Evolutionary conservation across 2,329 filamentous ascomycete species (phyloP).

Genomic region (Cladosporium halotolerans): DNA sequence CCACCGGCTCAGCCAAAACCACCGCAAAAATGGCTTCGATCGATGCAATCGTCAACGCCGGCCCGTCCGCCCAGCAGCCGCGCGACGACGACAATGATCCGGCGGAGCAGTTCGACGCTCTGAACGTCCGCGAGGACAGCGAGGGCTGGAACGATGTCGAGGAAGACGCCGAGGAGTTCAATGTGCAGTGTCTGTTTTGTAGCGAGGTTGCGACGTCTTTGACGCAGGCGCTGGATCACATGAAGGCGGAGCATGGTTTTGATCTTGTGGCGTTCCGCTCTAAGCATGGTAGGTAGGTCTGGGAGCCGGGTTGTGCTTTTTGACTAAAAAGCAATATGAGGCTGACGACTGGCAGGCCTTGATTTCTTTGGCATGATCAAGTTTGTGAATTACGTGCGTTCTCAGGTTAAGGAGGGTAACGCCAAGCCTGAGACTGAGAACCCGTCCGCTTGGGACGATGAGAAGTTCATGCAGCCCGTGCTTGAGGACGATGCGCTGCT

Average conservation of each 20-base stretch:
- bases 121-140: constrained; percentile 29
- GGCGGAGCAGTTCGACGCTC: constrained; percentile 15
- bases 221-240: constrained; percentile 34
- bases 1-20: background rate
- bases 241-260: constrained; percentile 32
- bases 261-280: constrained; percentile 33
- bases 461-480: constrained; percentile 75
- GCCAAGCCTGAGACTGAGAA: constrained; percentile 52
- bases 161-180: constrained; percentile 33
- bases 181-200: constrained; percentile 37
- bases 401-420: constrained; percentile 34
- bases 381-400: constrained; percentile 45
- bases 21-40: constrained; percentile 8
- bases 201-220: constrained; percentile 29
- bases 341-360: constrained; percentile 27
- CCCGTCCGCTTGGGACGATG: constrained; percentile 61
- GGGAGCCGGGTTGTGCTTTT: background rate
- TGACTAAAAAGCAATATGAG: too few species aligned
- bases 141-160: constrained; percentile 43
- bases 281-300: constrained; percentile 30
- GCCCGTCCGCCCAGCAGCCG: background rate
- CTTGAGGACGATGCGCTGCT: constrained; percentile 85
- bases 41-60: constrained; percentile 8
- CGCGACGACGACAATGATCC: constrained; percentile 15
- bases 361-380: constrained; percentile 42